phyloP scores from a whole-genome alignment of 345 rosid species.

The Aethionema arabicum region DNA sequence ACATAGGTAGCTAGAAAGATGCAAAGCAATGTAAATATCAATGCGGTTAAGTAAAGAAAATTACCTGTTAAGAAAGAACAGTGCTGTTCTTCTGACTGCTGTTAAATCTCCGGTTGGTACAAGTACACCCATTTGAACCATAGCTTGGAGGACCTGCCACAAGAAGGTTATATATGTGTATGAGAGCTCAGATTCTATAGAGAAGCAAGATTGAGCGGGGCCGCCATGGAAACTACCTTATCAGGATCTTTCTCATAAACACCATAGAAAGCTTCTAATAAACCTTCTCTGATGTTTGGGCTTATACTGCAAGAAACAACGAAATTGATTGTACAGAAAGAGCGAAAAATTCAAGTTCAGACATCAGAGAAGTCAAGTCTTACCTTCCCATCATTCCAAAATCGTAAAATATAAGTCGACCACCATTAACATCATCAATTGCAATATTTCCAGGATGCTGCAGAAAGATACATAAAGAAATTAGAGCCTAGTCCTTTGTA shows the following conservation, averaged over 20 bases:
- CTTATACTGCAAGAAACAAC: constrained; percentile 64
- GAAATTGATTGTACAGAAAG: constrained; percentile 8
- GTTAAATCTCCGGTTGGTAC: constrained; percentile 99
- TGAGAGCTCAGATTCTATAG: constrained; percentile 23
- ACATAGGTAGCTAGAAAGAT: not conserved
- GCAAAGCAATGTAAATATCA: constrained; percentile 1
- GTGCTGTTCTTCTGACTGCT: constrained; percentile 90
- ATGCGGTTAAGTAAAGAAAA: not conserved
- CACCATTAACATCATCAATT: constrained; percentile 97
- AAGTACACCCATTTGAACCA: constrained; percentile 99
- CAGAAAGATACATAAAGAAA: constrained; percentile 11
- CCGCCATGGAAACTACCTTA: constrained; percentile 50
- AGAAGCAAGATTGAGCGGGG: not conserved
- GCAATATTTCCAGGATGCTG: constrained; percentile 99
- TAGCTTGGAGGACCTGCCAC: constrained; percentile 71
- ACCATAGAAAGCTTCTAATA: constrained; percentile 87
- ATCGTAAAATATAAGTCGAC: constrained; percentile 94
- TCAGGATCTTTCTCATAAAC: constrained; percentile 94
- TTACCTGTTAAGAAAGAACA: constrained; percentile 94
- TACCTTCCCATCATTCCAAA: constrained; percentile 99
- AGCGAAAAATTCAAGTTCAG: no score
- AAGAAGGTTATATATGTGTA: constrained; percentile 16
- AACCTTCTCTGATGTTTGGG: constrained; percentile 89
- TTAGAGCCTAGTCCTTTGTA: constrained; percentile 9
- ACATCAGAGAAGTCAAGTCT: no score